phyloP scores from a whole-genome alignment of 208 protist genomes.

The Crithidia sp. region DNA sequence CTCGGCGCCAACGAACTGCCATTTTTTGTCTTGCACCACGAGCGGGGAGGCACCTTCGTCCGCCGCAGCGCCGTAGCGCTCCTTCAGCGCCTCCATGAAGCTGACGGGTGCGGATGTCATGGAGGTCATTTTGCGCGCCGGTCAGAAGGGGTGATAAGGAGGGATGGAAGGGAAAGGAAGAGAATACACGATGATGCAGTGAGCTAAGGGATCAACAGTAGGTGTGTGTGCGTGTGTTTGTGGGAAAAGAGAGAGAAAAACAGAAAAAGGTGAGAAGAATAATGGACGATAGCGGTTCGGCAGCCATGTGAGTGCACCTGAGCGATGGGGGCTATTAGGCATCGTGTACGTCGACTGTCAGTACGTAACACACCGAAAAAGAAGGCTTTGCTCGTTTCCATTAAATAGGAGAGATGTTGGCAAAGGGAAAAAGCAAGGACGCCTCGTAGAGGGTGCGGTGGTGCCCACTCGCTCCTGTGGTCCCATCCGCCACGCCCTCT shows the following conservation, averaged over 20 bases:
- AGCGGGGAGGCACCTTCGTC: slow-evolving; percentile 50
- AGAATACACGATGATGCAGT: no score
- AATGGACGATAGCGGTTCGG: no score
- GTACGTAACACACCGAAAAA: no score
- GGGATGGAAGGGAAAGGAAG: neutral
- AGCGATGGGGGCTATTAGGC: no score
- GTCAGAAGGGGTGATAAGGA: no score
- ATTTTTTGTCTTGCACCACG: slow-evolving; percentile 54
- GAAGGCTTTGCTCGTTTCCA: no score
- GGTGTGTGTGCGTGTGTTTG: slow-evolving; percentile 38
- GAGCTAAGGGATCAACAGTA: neutral
- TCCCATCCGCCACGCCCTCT: no score
- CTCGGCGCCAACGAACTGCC: slow-evolving; percentile 88
- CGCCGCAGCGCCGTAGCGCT: slow-evolving; percentile 77
- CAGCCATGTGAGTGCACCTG: no score
- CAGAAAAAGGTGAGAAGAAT: neutral
- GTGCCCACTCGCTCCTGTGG: no score
- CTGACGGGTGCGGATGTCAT: slow-evolving; percentile 33
- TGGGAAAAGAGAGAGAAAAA: neutral
- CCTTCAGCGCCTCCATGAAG: slow-evolving; percentile 79
- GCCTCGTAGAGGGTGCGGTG: no score
- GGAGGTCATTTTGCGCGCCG: neutral
- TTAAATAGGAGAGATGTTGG: neutral
- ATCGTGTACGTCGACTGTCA: no score
- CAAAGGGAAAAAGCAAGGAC: slow-evolving; percentile 8